phyloP scores from a whole-genome alignment of 2,329 filamentous ascomycete genomes.

The Clonostachys solani region DNA sequence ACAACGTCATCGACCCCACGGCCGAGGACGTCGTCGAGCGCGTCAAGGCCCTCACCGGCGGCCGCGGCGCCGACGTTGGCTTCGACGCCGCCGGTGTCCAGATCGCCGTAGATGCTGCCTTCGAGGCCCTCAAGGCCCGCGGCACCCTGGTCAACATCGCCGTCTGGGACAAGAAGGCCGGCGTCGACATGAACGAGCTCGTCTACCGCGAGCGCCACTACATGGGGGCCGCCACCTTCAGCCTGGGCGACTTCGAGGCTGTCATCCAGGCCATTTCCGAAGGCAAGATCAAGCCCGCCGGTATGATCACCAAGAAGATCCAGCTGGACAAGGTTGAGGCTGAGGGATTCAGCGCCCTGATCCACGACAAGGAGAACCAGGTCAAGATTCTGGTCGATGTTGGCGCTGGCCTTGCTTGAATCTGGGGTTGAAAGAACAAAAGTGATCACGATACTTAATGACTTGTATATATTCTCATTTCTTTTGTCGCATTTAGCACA shows the following conservation, averaged over 20 bases:
- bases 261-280: slow-evolving; percentile 46
- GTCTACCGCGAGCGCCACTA: slow-evolving; percentile 13
- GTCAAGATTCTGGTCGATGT: slow-evolving; percentile 58
- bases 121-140: slow-evolving; percentile 41
- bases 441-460: no score
- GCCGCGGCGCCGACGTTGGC: slow-evolving; percentile 49
- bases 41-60: slow-evolving; percentile 39
- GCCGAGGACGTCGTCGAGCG: slow-evolving; percentile 39
- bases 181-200: slow-evolving; percentile 26
- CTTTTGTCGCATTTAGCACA: no score
- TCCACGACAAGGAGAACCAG: slow-evolving; percentile 56
- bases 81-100: slow-evolving; percentile 61
- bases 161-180: slow-evolving; percentile 54
- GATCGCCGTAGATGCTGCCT: slow-evolving; percentile 38
- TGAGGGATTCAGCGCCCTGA: slow-evolving; percentile 50
- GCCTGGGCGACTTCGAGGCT: slow-evolving; percentile 42
- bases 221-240: slow-evolving; percentile 17
- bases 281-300: slow-evolving; percentile 44
- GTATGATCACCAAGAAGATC: slow-evolving; percentile 60
- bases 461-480: no score
- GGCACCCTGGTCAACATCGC: slow-evolving; percentile 62
- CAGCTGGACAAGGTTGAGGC: slow-evolving; percentile 50
- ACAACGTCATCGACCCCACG: slow-evolving; percentile 33
- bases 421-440: no score
- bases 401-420: slow-evolving; percentile 1